These are phyloP conservation scores for Rhododendron mucronatum DNA, from an alignment of 148 eudicot species.

Conservation along the genomic window DNA sequence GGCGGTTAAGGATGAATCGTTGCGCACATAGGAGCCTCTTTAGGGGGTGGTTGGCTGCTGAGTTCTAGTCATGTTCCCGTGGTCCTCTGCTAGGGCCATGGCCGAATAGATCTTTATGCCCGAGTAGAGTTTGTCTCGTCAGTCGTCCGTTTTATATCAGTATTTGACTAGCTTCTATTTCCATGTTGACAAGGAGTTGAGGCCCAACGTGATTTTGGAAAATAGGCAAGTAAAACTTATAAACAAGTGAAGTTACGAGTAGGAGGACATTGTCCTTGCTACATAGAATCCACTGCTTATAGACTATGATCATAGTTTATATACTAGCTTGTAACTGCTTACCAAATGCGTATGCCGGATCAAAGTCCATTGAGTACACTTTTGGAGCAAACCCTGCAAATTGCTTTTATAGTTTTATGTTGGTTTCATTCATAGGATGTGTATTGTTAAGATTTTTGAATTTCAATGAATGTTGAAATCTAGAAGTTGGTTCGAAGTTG, in stretches of 20 bases:
- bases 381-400: neutral
- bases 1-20: neutral
- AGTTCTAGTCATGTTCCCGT: neutral
- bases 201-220: neutral
- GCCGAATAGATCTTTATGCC: neutral
- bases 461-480: neutral
- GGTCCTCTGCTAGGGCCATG: neutral
- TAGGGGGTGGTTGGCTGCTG: neutral
- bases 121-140: neutral
- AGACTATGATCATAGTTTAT: neutral
- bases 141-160: neutral
- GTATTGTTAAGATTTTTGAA: neutral
- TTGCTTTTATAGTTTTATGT: neutral
- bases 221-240: neutral
- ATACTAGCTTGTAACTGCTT: neutral
- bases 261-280: neutral
- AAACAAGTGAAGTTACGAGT: neutral
- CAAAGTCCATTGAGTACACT: neutral
- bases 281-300: neutral
- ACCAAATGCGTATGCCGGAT: neutral
- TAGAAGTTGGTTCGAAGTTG: neutral
- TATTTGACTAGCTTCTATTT: neutral
- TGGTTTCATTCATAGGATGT: neutral
- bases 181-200: neutral
- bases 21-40: neutral